These are phyloP conservation scores for Lactifluus rugatus DNA, from an alignment of 768 basidiomycete genomes.

Conservation along the genomic window DNA sequence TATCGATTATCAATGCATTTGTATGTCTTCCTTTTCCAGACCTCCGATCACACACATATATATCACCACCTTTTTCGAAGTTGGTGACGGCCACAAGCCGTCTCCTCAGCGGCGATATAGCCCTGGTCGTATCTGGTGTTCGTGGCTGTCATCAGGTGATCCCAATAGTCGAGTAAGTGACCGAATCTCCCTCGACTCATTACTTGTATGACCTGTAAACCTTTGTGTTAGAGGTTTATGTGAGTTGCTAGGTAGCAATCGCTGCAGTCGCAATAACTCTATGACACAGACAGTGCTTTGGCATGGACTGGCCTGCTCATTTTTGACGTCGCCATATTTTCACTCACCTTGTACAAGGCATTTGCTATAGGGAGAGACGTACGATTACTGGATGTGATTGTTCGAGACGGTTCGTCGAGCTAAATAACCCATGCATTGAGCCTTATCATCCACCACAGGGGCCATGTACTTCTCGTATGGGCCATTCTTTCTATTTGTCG, in stretches of 20 bases:
- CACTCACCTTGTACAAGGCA: conserved; percentile 7
- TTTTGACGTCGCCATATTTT: conserved; percentile 5
- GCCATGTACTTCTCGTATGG: conserved; percentile 13
- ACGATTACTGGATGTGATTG: conserved; percentile 6
- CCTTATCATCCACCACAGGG: background rate
- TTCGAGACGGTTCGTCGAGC: conserved; percentile 5
- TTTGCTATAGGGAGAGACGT: background rate
- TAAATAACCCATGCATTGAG: background rate
- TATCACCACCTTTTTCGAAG: background rate
- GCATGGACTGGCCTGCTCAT: conserved; percentile 6
- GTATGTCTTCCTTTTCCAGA: background rate
- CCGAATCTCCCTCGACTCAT: background rate
- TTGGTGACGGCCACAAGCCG: background rate
- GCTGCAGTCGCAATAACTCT: background rate
- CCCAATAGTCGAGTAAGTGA: background rate
- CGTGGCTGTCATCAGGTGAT: background rate
- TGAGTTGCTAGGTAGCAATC: background rate
- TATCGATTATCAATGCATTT: background rate
- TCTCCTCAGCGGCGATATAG: background rate
- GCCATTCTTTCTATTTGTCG: background rate
- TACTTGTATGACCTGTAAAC: background rate
- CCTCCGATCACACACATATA: background rate
- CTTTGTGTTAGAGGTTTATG: background rate
- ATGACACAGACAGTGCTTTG: background rate
- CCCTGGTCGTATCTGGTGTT: background rate